These are phyloP conservation scores for Candida mattraensis DNA, from an alignment of 805 yeast species.

Conservation along the genomic window DNA sequence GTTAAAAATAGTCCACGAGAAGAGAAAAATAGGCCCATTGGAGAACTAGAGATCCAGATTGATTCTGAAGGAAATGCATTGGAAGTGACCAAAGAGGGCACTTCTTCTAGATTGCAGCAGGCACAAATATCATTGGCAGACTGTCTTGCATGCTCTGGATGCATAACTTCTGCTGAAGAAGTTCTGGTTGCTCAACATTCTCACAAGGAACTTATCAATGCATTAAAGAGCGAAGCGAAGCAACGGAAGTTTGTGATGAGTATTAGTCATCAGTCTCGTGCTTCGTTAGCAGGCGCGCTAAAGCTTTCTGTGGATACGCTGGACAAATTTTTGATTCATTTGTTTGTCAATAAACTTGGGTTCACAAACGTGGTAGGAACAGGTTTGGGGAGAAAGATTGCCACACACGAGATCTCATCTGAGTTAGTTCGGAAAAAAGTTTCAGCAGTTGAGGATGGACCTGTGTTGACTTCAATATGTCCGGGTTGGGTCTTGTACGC, in stretches of 20 bases:
- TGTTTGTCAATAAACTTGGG: slow-evolving; percentile 62
- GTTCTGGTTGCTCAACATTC: slow-evolving; percentile 89
- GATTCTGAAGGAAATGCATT: slow-evolving; percentile 58
- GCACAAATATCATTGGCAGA: slow-evolving; percentile 91
- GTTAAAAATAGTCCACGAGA: slow-evolving; percentile 31
- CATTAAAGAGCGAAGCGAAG: slow-evolving; percentile 38
- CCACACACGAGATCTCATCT: slow-evolving; percentile 50
- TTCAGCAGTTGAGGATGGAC: slow-evolving; percentile 33
- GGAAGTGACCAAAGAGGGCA: slow-evolving; percentile 65
- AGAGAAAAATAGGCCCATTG: slow-evolving; percentile 29
- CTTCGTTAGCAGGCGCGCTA: slow-evolving; percentile 74
- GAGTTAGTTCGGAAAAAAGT: slow-evolving; percentile 31
- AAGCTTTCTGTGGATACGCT: slow-evolving; percentile 49
- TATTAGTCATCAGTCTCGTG: slow-evolving; percentile 82
- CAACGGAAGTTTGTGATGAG: slow-evolving; percentile 64
- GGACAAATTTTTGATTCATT: slow-evolving; percentile 59
- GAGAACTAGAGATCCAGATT: slow-evolving; percentile 54
- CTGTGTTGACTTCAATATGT: slow-evolving; percentile 72
- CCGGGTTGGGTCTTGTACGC: slow-evolving; percentile 98
- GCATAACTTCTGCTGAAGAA: slow-evolving; percentile 97
- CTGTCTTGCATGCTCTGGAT: slow-evolving; percentile 95
- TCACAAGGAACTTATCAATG: slow-evolving; percentile 71
- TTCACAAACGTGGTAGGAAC: slow-evolving; percentile 80
- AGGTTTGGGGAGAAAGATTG: slow-evolving; percentile 72
- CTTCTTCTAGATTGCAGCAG: slow-evolving; percentile 53